Percentiles rank a stretch among this genome's conserved stretches.
Conservation (phyloP, 139 green algal genomes). For the Chlorokybus atmophyticus region DNA sequence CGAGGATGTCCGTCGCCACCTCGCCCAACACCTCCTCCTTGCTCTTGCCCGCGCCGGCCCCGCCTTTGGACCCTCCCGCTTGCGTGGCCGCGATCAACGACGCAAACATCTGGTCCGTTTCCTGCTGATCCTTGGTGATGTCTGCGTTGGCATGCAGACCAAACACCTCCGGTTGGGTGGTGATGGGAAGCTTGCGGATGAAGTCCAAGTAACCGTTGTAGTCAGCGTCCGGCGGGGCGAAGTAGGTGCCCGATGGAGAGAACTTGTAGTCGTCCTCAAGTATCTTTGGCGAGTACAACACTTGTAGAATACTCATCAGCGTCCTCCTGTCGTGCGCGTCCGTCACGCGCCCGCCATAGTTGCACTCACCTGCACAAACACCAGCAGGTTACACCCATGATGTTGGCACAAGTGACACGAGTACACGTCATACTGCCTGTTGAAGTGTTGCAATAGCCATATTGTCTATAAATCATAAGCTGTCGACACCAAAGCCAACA, state of each 20-base stretch:
- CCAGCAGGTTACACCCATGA: no score
- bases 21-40: conserved; percentile 43
- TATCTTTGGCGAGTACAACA: conserved; percentile 40
- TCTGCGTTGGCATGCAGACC: conserved; percentile 64
- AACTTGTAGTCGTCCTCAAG: conserved; percentile 39
- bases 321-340: conserved; percentile 57
- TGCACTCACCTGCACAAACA: no score
- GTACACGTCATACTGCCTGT: no score
- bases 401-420: no score
- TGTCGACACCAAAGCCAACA: no score
- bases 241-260: conserved; percentile 45
- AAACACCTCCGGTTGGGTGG: conserved; percentile 34
- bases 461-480: no score
- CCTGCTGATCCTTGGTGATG: conserved; percentile 62
- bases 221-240: conserved; percentile 36
- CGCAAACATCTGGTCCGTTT: conserved; percentile 48
- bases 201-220: conserved; percentile 33
- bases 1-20: conserved; percentile 44
- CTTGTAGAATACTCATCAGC: conserved; percentile 45
- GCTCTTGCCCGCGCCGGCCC: conserved; percentile 4
- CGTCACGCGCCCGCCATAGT: conserved; percentile 62
- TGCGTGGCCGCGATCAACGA: conserved; percentile 38
- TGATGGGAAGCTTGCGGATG: conserved; percentile 30
- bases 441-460: no score
- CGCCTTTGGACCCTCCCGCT: neutral